Percentiles rank a stretch among this genome's conserved stretches.
These are phyloP conservation scores for Macrophomina tecta DNA, from an alignment of 2,329 filamentous ascomycete genomes.

Conservation along the genomic window DNA sequence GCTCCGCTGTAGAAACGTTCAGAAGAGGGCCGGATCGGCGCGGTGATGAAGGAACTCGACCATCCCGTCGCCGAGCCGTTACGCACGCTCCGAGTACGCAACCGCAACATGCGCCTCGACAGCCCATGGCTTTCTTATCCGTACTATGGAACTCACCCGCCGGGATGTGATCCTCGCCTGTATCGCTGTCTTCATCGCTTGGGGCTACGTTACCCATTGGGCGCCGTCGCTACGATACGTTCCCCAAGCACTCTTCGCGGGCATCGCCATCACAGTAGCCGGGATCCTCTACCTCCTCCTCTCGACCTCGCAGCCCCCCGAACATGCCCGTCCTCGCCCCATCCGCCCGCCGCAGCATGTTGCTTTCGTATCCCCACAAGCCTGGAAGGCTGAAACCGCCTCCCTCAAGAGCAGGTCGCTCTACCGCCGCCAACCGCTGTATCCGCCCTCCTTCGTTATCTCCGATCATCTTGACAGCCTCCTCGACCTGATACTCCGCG, in stretches of 20 bases:
- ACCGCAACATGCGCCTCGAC: conserved; percentile 28
- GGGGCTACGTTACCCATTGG: conserved; percentile 85
- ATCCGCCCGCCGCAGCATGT: conserved; percentile 41
- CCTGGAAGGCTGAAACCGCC: conserved; percentile 74
- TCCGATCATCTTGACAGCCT: conserved; percentile 81
- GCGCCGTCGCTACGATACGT: conserved; percentile 82
- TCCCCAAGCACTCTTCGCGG: conserved; percentile 80
- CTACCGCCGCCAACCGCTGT: conserved; percentile 74
- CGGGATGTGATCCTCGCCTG: conserved; percentile 70
- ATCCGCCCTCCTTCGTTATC: conserved; percentile 76
- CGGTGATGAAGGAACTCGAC: conserved; percentile 15
- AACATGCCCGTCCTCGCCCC: conserved; percentile 41
- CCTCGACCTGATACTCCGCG: conserved; percentile 75
- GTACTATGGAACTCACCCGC: conserved; percentile 72
- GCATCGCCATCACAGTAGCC: conserved; percentile 62
- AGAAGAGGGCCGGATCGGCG: not conserved
- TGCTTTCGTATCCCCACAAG: conserved; percentile 66
- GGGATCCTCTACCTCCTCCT: conserved; percentile 65
- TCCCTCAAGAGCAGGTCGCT: conserved; percentile 68
- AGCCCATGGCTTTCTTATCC: conserved; percentile 37
- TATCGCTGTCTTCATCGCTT: conserved; percentile 78
- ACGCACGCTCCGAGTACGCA: conserved; percentile 23
- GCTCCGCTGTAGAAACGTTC: not conserved
- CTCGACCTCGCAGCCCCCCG: conserved; percentile 60
- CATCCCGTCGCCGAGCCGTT: not conserved